Percentiles rank a stretch among this genome's conserved stretches.
phyloP scores from a whole-genome alignment of 768 basidiomycete genomes.

The Cyclocybe aegerita region DNA sequence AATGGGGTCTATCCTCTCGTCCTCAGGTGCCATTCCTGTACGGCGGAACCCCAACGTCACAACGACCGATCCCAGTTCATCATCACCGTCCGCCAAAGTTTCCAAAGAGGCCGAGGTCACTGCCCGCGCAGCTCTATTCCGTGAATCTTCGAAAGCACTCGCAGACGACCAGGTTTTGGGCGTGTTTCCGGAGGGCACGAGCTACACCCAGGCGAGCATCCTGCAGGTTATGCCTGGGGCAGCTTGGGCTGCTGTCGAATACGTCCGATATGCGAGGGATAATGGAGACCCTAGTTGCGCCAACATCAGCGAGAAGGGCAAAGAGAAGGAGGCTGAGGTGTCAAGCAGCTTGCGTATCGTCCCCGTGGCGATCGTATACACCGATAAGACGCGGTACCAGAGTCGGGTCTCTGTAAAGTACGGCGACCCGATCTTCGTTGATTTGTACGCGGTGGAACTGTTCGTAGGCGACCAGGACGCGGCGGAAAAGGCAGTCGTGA shows the following conservation, averaged over 20 bases:
- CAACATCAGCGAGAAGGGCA: constrained; percentile 7
- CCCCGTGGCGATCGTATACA: constrained; percentile 70
- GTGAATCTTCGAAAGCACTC: constrained; percentile 55
- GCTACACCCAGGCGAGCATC: constrained; percentile 46
- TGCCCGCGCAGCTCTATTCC: constrained; percentile 47
- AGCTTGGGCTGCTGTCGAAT: constrained; percentile 74
- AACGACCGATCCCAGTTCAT: constrained; percentile 1
- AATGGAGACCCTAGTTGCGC: constrained; percentile 6
- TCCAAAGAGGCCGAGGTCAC: constrained; percentile 7
- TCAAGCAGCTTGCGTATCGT: constrained; percentile 43
- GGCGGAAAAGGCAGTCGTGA: constrained; percentile 48
- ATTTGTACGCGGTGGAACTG: constrained; percentile 47
- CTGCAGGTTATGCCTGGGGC: constrained; percentile 59
- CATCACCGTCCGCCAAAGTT: background rate
- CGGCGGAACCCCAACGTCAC: constrained; percentile 52
- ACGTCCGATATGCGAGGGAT: constrained; percentile 37
- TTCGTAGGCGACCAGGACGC: constrained; percentile 34
- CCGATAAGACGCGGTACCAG: constrained; percentile 63
- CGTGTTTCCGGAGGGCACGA: constrained; percentile 68
- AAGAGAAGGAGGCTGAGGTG: constrained; percentile 16
- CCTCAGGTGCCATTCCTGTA: constrained; percentile 74
- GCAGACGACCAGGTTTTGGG: constrained; percentile 55
- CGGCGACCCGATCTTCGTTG: constrained; percentile 50
- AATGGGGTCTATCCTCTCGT: constrained; percentile 47
- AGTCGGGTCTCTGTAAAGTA: constrained; percentile 50